These are phyloP conservation scores for Vitellaria paradoxa DNA, from an alignment of 179 eudicot species.

Conservation along the genomic window DNA sequence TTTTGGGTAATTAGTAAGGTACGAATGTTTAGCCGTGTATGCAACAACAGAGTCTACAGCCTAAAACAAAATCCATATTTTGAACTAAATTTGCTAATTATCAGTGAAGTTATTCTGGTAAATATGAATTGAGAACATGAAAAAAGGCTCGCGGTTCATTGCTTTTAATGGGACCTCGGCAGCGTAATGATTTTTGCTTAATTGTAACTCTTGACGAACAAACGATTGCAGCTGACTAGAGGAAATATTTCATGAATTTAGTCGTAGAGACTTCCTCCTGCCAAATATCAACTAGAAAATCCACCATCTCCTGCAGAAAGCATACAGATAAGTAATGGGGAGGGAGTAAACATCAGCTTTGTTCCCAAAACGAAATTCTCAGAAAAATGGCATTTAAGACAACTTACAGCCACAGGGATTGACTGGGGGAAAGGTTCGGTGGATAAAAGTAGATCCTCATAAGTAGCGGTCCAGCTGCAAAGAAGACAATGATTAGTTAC, in stretches of 20 bases:
- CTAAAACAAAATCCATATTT: no score
- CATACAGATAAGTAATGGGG: background rate
- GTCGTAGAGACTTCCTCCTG: constrained; percentile 21
- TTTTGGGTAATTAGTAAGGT: no score
- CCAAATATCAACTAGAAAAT: constrained; percentile 24
- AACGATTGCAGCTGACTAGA: no score
- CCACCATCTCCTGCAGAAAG: constrained; percentile 21
- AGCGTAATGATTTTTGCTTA: no score
- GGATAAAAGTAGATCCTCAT: constrained; percentile 32
- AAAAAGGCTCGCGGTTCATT: no score
- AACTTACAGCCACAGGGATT: constrained; percentile 24
- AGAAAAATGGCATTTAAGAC: background rate
- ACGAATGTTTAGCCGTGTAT: no score
- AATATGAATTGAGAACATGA: no score
- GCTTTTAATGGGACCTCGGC: no score
- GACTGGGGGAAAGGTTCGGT: constrained; percentile 29
- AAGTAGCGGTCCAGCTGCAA: constrained; percentile 29
- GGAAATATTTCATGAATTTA: background rate
- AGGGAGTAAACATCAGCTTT: background rate
- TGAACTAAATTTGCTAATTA: no score
- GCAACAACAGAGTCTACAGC: no score
- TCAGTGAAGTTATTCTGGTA: no score
- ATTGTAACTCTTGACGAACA: no score
- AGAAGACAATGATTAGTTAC: background rate
- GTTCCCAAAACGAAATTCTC: background rate